Conservation (phyloP, 768 basidiomycete genomes). For the Amanita pseudoporphyria region DNA sequence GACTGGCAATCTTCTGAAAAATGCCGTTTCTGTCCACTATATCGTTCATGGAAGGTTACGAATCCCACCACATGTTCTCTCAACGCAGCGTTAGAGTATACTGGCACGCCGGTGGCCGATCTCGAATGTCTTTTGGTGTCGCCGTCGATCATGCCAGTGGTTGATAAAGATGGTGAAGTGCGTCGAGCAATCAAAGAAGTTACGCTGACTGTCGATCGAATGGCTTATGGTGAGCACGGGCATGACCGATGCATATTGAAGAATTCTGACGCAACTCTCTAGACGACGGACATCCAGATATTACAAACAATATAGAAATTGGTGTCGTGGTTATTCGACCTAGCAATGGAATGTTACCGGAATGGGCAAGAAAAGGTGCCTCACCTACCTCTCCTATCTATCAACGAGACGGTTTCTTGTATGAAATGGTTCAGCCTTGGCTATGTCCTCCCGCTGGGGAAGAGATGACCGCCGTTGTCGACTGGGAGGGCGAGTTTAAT, state of each 20-base stretch:
- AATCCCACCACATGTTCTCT: not conserved
- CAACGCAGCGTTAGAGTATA: not conserved
- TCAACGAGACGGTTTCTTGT: not conserved
- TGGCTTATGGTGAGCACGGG: not conserved
- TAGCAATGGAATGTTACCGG: not conserved
- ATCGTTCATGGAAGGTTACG: not conserved
- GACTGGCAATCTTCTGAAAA: not conserved
- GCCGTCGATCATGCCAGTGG: not conserved
- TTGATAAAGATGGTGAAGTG: not conserved
- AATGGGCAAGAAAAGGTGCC: not conserved
- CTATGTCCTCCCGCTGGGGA: not conserved
- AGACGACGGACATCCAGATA: not conserved
- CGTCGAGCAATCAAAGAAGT: not conserved
- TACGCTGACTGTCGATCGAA: not conserved
- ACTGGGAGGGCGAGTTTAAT: not conserved
- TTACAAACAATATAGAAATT: not conserved
- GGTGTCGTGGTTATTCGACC: not conserved
- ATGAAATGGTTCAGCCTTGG: not conserved
- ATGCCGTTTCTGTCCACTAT: not conserved
- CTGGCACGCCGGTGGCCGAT: not conserved
- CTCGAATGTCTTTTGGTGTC: constrained; percentile 2
- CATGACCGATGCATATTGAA: not conserved
- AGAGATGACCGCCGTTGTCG: not conserved
- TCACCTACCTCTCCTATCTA: not conserved
- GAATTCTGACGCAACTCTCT: not conserved